phyloP scores from a whole-genome alignment of 108 stramenopile genomes.

The Mayamaea pseudoterrestris region DNA sequence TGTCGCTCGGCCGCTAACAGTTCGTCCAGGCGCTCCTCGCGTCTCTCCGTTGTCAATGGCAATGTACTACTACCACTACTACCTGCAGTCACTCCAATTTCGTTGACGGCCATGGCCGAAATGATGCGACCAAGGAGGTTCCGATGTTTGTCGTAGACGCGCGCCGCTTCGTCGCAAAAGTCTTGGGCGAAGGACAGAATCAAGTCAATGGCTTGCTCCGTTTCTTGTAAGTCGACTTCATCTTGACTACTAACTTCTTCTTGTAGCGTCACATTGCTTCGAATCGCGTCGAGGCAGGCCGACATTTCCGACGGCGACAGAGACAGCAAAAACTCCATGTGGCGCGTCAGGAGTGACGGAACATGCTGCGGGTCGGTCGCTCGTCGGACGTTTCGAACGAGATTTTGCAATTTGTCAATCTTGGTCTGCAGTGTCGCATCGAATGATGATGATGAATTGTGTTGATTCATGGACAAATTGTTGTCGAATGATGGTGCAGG shows the following conservation, averaged over 20 bases:
- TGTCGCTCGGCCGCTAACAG: conserved; percentile 38
- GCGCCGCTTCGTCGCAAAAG: conserved; percentile 39
- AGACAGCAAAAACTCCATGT: conserved; percentile 21
- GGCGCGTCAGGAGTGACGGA: conserved; percentile 19
- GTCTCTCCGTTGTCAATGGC: conserved; percentile 2
- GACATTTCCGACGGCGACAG: conserved; percentile 5
- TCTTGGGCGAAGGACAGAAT: conserved; percentile 54
- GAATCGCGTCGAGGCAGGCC: conserved; percentile 13
- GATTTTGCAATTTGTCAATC: too few relatives aligned
- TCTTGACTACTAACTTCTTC: conserved; percentile 6
- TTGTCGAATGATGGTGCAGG: too few relatives aligned
- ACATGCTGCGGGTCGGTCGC: conserved; percentile 12
- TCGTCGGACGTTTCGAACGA: too few relatives aligned
- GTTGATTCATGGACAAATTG: too few relatives aligned
- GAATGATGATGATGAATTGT: too few relatives aligned
- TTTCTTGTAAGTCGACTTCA: conserved; percentile 7
- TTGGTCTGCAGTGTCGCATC: too few relatives aligned
- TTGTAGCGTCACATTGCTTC: conserved; percentile 12
- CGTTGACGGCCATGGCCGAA: conserved; percentile 24
- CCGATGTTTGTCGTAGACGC: conserved; percentile 41
- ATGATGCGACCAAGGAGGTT: conserved; percentile 57
- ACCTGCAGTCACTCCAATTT: too few relatives aligned
- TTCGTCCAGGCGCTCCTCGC: conserved; percentile 38
- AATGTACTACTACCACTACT: too few relatives aligned
- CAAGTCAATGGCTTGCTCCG: conserved; percentile 27